A percentile compares a stretch with the other conserved stretches of the same genome.
These are phyloP conservation scores for Saccharomyces eubayanus DNA, from an alignment of 805 yeast species.

Conservation along the genomic window DNA sequence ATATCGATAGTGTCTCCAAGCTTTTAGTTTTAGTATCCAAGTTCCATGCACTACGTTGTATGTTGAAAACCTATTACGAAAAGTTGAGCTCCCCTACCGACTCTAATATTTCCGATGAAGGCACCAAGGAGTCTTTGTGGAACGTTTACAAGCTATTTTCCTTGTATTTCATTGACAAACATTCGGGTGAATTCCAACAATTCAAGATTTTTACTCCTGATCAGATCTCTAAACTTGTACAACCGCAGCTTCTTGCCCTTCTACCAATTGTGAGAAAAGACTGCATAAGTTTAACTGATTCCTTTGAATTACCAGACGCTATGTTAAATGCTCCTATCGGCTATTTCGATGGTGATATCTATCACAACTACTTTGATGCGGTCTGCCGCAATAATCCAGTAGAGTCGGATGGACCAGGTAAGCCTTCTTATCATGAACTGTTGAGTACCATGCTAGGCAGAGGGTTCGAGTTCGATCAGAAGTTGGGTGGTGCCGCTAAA, in stretches of 20 bases:
- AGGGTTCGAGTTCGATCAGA: conserved; percentile 31
- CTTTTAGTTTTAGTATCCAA: conserved; percentile 34
- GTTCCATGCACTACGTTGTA: conserved; percentile 35
- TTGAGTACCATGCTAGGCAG: conserved; percentile 35
- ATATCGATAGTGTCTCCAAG: conserved; percentile 32
- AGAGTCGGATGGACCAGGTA: conserved; percentile 44
- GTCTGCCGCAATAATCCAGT: conserved; percentile 47
- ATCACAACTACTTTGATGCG: conserved; percentile 66
- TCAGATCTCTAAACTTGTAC: conserved; percentile 36
- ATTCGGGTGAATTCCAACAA: conserved; percentile 64
- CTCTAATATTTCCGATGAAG: conserved; percentile 22
- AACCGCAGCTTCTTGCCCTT: conserved; percentile 37
- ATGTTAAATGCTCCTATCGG: conserved; percentile 81
- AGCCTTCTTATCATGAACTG: conserved; percentile 33
- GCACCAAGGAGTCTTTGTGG: conserved; percentile 42
- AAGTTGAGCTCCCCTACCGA: conserved; percentile 15
- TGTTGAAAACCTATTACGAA: conserved; percentile 27
- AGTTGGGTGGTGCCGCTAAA: conserved; percentile 29
- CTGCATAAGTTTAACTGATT: conserved; percentile 72
- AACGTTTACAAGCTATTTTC: conserved; percentile 57
- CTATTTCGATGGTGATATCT: conserved; percentile 70
- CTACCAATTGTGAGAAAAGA: conserved; percentile 51
- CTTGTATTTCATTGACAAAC: conserved; percentile 56
- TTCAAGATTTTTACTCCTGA: conserved; percentile 47
- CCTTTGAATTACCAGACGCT: conserved; percentile 74